Percentiles rank a stretch among this genome's conserved stretches.
phyloP scores from a whole-genome alignment of 192 early-diverging fungal species.

The Rhizoclosmatium sp. region DNA sequence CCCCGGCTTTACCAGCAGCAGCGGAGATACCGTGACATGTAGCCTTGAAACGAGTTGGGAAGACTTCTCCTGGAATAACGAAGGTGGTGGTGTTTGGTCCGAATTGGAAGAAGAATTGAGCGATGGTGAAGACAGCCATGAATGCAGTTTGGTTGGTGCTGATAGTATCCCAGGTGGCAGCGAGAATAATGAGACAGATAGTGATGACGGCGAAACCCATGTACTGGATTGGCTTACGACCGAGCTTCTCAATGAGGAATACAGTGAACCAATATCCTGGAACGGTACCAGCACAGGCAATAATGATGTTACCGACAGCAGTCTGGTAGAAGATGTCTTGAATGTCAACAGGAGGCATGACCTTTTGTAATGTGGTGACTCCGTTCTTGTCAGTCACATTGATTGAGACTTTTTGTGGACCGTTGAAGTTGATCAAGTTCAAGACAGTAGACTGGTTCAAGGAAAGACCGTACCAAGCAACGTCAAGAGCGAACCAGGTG shows the following conservation, averaged over 20 bases:
- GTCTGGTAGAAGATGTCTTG: slow-evolving; percentile 44
- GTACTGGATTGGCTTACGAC: slow-evolving; percentile 92
- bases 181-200: slow-evolving; percentile 72
- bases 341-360: slow-evolving; percentile 60
- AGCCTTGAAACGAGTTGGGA: slow-evolving; percentile 79
- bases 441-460: slow-evolving; percentile 39
- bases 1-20: slow-evolving; percentile 78
- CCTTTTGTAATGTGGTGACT: slow-evolving; percentile 40
- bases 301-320: slow-evolving; percentile 89
- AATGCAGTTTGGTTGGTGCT: slow-evolving; percentile 42
- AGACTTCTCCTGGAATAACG: slow-evolving; percentile 76
- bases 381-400: slow-evolving; percentile 5
- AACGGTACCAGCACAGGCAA: slow-evolving; percentile 70
- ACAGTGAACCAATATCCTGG: slow-evolving; percentile 98
- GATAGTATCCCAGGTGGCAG: slow-evolving; percentile 44
- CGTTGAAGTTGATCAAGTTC: slow-evolving; percentile 47
- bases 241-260: slow-evolving; percentile 84
- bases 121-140: slow-evolving; percentile 37
- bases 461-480: slow-evolving; percentile 59
- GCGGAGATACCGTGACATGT: slow-evolving; percentile 84
- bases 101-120: slow-evolving; percentile 82
- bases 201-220: slow-evolving; percentile 85
- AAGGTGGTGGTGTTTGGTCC: slow-evolving; percentile 94
- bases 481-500: slow-evolving; percentile 59
- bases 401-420: slow-evolving; percentile 33